Evolutionary conservation across 441 rosid genomes (phyloP), one percentile per base, ranked within the genome.

Genomic region (Pelargonium myrrhifolium): DNA sequence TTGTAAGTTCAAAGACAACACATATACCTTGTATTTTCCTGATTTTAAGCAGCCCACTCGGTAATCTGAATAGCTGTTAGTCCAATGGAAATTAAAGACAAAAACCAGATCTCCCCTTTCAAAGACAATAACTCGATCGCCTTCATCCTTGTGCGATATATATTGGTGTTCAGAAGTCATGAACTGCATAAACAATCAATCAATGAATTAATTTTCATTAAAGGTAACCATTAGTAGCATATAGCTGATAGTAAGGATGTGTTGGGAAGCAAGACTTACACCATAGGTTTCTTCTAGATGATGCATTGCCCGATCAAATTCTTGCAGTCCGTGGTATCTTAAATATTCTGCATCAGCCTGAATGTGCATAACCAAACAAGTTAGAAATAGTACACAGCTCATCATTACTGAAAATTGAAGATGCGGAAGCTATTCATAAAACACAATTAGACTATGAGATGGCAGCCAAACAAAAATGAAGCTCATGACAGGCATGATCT

Each of bases 241-340:
- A 47, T 15, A 47, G 14, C 17, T 47, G 17, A 47, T 14, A 14
- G 15, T 12, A 47, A 47, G 49, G 3, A 51, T 17, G 1, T 6
- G 59, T 53, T 15, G 22, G 18, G 56, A 53, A 53, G 22, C 1
- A 65, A 73, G 73, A 77, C 97, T 87, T 86, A 94, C 99, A 62
- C 85, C 80, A 65, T 88, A 87, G 15, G 66, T 81, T 62, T 77
- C 97, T 76, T 94, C 97, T 55, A 89, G 73, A 78, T 94, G 92
- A 74, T 94, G 99, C 97, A 94, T 94, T 51, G 92, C 96, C 70
- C 55, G 86, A 80, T 94, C 97, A 77, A 94, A 94, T 84, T 94
- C 96, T 86, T 89, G 97, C 86, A 94, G 68, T 67, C 99, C 96
- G 14, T 6, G 85, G 76, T 91, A 94, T 76, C 96, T 82, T 61